A percentile compares a stretch with the other conserved stretches of the same genome.
Conservation (phyloP, 176 grass and related monocot genomes). For the Puccinellia tenuiflora region DNA sequence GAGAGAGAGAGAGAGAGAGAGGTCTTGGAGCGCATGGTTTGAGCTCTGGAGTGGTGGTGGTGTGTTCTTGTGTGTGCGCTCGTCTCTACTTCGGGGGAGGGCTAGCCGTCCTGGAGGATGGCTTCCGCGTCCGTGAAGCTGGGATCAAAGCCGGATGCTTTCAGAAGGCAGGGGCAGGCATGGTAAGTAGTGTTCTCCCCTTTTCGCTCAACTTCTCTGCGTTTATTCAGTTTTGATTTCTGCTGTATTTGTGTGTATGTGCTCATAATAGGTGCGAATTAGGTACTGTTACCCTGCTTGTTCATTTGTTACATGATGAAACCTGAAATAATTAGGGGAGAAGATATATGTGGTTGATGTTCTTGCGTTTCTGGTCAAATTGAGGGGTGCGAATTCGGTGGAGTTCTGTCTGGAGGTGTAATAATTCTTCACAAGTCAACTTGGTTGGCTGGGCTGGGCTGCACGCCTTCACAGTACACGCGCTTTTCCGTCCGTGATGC, state of each 20-base stretch:
- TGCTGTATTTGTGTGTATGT: neutral
- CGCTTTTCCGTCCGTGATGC: neutral
- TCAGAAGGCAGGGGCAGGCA: constrained; percentile 75
- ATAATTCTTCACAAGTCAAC: neutral
- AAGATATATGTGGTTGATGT: neutral
- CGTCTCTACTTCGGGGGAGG: neutral
- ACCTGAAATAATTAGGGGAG: neutral
- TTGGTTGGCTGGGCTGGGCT: neutral
- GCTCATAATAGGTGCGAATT: neutral
- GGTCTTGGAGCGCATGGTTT: too few species aligned
- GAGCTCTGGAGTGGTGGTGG: neutral
- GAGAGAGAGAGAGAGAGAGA: too few species aligned
- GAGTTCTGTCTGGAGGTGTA: neutral
- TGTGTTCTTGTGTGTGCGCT: neutral
- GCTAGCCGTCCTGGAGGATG: constrained; percentile 22
- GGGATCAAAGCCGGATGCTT: constrained; percentile 76
- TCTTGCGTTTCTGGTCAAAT: constrained; percentile 3
- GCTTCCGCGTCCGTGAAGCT: constrained; percentile 59
- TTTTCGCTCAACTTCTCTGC: neutral
- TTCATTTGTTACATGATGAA: neutral
- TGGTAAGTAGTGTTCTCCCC: constrained; percentile 51
- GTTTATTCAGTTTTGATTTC: neutral
- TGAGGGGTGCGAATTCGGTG: neutral
- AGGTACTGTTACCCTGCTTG: neutral
- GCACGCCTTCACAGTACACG: neutral